Base-by-base conservation (phyloP, 2,329 filamentous ascomycete species). In the Knufia fluminis region DNA sequence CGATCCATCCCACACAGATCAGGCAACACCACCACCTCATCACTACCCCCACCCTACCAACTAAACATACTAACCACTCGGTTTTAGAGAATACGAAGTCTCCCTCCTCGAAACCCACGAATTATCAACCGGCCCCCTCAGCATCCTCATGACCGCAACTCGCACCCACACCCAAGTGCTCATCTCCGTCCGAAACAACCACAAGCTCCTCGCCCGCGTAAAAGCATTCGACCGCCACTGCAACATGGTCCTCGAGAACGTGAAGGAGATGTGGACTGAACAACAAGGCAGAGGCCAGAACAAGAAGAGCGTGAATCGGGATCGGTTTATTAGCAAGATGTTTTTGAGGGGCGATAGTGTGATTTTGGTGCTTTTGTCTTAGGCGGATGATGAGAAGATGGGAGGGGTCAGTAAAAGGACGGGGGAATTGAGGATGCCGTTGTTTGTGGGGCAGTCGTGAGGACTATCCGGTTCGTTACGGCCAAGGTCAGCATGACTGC, bases 201-300 rank as follows among this genome's bases (percentile, higher is more conserved):
- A 91, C 71, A 98, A 98, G 76, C 78, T 98, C 42, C 83, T 98
- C 49, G 92, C 91, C 46, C 85, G 92, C 57, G 91, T 98, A 64
- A 98, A 98, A 76, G 92, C 92, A 4, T 98, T 98, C 67, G 92
- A 98, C 71, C 79, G 92, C 53, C 92, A 98, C 71, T 97, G 90
- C 79, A 98, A 98, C 73, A 97, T 98, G 92, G 86, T 95, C 2
- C 75, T 96, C 42, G 89, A 95, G 75, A 95, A 95, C 60, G 89
- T 94, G 38, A 94, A 94, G 77, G 92, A 98, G 73, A 97, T 98
- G 91, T 98, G 92, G 92, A 96, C 90, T 8, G 92, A 98, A 73
- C 92, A 86, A 49, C 89, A 91, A 43, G 75, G 82, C 53, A 77
- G 86, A 63, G 82, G 85, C 19, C 84, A 83, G 57, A 91, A 91